Base-by-base conservation (phyloP, 2,329 filamentous ascomycete genomes). In the Sclerotinia subarctica region DNA sequence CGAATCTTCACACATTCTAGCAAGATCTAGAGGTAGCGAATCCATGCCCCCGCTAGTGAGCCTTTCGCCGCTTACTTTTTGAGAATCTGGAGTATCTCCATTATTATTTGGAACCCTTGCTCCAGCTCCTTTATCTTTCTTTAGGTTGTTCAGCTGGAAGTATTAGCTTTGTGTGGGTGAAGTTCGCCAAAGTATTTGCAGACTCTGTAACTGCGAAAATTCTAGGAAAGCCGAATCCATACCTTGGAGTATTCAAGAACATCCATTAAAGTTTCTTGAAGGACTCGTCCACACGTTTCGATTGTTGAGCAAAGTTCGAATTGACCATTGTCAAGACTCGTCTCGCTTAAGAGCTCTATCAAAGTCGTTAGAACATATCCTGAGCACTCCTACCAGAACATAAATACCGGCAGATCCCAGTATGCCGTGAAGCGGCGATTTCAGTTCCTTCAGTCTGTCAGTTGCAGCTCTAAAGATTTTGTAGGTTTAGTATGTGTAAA, bases 381-480 rank as follows among this genome's bases (percentile, higher is more conserved):
- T 35, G 11, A 51, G 8, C 11, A 8, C 24, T 51, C 29, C 15
- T 42, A 35, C 1, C 29, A 51, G 15, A 21, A 63, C 7, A 42
- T 51, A 63, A 21, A 51, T 67, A 67, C 85, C 84, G 2, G 79
- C 78, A 54, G 78, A 84, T 0, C 83, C 81, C 0, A 88, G 76
- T 38, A 88, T 82, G 2, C 86, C 86, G 56, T 88, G 86, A 0
- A 88, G 77, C 0, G 86, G 86, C 1, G 83, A 86, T 11, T 86
- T 80, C 13, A 88, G 76, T 74, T 88, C 86, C 68, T 69, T 24
- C 38, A 38, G 11, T 29, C 2, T 7, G 19, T 63, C n/a, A 63
- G 46, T 49, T 38, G 13, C 13, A 21, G 17, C 47, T 51, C 3
- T 19, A 13, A 38, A 51, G 4, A 26, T 11, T 15, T 51, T 6